Evolutionary conservation across 164 flowering plant genomes (phyloP), one percentile per base, ranked within the genome.

Genomic region (Berberis vulgaris): DNA sequence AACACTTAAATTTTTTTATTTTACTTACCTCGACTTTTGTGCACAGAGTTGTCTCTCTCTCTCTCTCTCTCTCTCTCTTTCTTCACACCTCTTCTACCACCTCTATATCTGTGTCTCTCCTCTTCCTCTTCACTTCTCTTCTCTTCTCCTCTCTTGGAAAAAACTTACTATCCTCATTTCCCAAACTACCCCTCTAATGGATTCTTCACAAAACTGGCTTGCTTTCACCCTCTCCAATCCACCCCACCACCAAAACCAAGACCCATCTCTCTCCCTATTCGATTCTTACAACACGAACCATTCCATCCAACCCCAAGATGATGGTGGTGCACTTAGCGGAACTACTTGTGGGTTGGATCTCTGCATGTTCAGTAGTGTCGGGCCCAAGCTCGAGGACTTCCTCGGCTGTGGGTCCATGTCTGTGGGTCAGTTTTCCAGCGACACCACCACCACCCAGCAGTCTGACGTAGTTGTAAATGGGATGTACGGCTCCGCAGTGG

Each of bases 331-430:
- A 2, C 40, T 45, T 45, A 49, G 9, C 13, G 39, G 7, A 7
- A 3, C 39, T 59, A n/a, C 39, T 59, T 44, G 69, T 57, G 71
- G 69, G 56, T 41, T 71, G 1, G 78, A 77, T 69, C 72, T 77
- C 7, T 69, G 77, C n/a, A 69, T 80, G 49, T 63, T 80, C 26
- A 26, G 26, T 64, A 54, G 65, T 53, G 65, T 53, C 8, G 80
- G 69, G 0, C 88, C 83, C 0, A 85, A 87, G 69, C 84, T 87
- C 7, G 94, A 87, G 74, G 84, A 87, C 70, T 87, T 87, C 44
- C 81, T 87, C 47, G 86, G 93, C 45, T 77, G 78, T 11, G 53
- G 62, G 12, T 64, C 59, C 6, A 10, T 0, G 55, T 45, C 38
- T 57, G 45, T 54, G 26, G 44, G 62, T 50, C 71, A 69, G 45